Percentiles rank a stretch among this genome's conserved stretches.
Evolutionary conservation across 2,329 filamentous ascomycete species (phyloP).

Genomic region (Microdochium trichocladiopsis): DNA sequence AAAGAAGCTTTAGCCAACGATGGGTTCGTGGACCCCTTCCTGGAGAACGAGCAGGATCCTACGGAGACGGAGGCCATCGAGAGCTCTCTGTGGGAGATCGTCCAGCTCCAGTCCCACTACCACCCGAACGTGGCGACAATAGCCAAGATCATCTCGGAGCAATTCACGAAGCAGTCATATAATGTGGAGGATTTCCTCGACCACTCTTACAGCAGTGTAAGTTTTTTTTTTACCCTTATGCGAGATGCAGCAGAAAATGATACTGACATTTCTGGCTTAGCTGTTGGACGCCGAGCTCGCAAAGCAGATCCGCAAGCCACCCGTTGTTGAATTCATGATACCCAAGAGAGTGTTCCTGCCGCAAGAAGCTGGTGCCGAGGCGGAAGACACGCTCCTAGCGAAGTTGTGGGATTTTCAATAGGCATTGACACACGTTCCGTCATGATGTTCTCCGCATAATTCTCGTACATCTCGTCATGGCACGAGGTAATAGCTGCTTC

Average conservation of each 20-base stretch:
- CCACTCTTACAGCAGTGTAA: conserved; percentile 78
- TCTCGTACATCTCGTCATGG: too few relatives aligned
- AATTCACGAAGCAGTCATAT: conserved; percentile 94
- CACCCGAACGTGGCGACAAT: conserved; percentile 95
- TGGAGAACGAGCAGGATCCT: conserved; percentile 69
- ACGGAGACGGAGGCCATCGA: conserved; percentile 83
- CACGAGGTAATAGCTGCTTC: too few relatives aligned
- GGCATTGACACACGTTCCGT: conserved; percentile 4
- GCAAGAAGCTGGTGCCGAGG: conserved; percentile 36
- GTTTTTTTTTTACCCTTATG: conserved; percentile 19
- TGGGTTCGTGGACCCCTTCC: conserved; percentile 66
- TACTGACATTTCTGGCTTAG: conserved; percentile 34
- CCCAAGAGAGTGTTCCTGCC: conserved; percentile 72
- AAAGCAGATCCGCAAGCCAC: conserved; percentile 77
- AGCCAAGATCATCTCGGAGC: conserved; percentile 87
- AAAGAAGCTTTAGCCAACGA: conserved; percentile 53
- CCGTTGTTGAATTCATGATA: conserved; percentile 90
- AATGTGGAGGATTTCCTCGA: conserved; percentile 97
- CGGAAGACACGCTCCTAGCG: conserved; percentile 48
- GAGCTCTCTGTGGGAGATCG: conserved; percentile 90
- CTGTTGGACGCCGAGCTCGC: conserved; percentile 78
- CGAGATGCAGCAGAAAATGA: too few relatives aligned
- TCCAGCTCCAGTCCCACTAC: conserved; percentile 86
- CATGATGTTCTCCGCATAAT: background rate
- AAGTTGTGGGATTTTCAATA: conserved; percentile 54